Base-by-base conservation (phyloP, 192 early-diverging fungal species). In the Cetraspora pellucida region DNA sequence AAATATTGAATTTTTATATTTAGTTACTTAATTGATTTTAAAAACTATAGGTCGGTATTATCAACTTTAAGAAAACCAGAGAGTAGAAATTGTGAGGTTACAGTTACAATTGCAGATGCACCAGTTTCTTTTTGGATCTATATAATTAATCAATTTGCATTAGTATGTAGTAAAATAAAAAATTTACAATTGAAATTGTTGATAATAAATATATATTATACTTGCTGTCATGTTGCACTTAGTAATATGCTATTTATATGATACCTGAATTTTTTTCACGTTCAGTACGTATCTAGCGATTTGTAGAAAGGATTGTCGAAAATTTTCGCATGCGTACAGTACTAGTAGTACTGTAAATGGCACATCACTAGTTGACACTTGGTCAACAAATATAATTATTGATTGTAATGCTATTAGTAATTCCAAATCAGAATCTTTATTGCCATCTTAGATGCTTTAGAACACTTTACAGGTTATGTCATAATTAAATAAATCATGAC, bases 361-460 rank as follows among this genome's bases (percentile, higher is more conserved):
- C 6, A 27, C 3, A 25, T 75, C 81, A 81, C 84, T 67, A 87
- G 80, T 17, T 83, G 79, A 10, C 90, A 88, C 61, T 94, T 93
- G 10, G 94, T 95, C 52, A 97, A 81, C 28, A 88, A 73, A 78
- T 95, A 95, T 30, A 83, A 64, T 93, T 87, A 81, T 97, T 97
- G 77, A 97, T 97, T 57, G 86, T 85, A 69, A 96, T 87, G 43
- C 94, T 88, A 19, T 79, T 2, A 85, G 73, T 59, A 93, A 93
- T 63, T 87, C 86, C 46, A 68, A 45, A 52, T 85, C 80, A 19
- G 79, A 54, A 6, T 85, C 82, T 46, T 80, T 85, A 43, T 72
- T 5, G 77, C 72, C 45, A 25, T 27, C 14, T 71, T 54, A 6
- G 30, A 8, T 0, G 21, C 37, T 74, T 60, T 74, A 16, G 21